Conservation (phyloP, 768 basidiomycete genomes). For the Botryobasidium botryosum region DNA sequence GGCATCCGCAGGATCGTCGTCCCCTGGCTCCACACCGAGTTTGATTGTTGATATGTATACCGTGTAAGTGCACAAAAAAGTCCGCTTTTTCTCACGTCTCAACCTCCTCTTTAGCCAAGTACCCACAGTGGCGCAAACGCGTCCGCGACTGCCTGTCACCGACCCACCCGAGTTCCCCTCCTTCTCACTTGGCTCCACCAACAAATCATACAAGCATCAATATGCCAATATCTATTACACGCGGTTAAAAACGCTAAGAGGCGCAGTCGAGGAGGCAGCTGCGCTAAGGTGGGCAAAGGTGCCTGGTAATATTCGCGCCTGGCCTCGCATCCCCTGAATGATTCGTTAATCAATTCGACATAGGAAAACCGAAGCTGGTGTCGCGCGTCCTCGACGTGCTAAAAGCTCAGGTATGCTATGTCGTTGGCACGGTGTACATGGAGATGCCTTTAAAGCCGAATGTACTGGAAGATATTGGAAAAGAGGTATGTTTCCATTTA, state of each 20-base stretch:
- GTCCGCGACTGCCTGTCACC: conserved; percentile 4
- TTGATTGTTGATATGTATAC: conserved; percentile 3
- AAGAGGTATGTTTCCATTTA: conserved; percentile 48
- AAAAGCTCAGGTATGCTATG: conserved; percentile 71
- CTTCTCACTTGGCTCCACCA: conserved; percentile 28
- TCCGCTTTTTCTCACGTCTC: neutral
- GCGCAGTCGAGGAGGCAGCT: conserved; percentile 33
- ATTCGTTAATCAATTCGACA: neutral
- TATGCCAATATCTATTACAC: conserved; percentile 61
- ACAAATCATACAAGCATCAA: conserved; percentile 45
- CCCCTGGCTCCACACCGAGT: neutral
- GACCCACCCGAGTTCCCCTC: conserved; percentile 10
- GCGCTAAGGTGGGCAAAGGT: conserved; percentile 32
- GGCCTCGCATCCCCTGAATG: neutral
- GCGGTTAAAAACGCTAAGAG: conserved; percentile 33
- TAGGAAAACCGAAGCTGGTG: conserved; percentile 56
- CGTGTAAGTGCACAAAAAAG: neutral
- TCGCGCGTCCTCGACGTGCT: conserved; percentile 73
- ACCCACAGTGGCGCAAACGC: neutral
- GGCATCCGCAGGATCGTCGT: neutral
- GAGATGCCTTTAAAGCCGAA: conserved; percentile 99
- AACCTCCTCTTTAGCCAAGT: conserved; percentile 1
- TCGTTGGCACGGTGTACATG: conserved; percentile 93
- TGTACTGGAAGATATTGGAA: conserved; percentile 85
- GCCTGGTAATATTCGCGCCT: conserved; percentile 18